These are phyloP conservation scores for Pyricularia sp. DNA, from an alignment of 2,329 filamentous ascomycete genomes.

Conservation along the genomic window DNA sequence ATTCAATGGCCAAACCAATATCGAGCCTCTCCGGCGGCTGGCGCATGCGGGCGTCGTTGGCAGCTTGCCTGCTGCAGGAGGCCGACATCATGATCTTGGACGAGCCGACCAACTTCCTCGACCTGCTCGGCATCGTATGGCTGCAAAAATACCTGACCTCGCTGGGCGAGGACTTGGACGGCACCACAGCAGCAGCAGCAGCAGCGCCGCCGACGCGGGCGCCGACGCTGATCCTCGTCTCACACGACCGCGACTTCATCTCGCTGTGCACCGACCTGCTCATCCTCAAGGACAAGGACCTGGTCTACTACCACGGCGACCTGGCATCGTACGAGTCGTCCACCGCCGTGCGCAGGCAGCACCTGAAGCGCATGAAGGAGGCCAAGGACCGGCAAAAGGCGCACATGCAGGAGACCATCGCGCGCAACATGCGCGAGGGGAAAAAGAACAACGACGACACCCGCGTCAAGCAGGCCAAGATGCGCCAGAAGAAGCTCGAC, in stretches of 20 bases:
- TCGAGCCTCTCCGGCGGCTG: constrained; percentile 67
- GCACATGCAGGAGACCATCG: constrained; percentile 72
- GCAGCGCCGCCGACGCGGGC: not conserved
- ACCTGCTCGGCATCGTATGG: constrained; percentile 78
- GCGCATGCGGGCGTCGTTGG: constrained; percentile 61
- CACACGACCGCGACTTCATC: constrained; percentile 76
- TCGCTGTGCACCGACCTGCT: constrained; percentile 70
- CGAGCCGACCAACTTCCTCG: constrained; percentile 81
- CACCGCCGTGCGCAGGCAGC: constrained; percentile 55
- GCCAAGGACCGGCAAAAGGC: constrained; percentile 73
- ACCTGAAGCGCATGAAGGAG: constrained; percentile 68
- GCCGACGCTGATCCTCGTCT: constrained; percentile 67
- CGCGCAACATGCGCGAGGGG: constrained; percentile 64
- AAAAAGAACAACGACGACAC: constrained; percentile 75
- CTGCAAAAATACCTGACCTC: constrained; percentile 62
- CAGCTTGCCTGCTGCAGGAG: constrained; percentile 58
- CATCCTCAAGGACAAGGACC: constrained; percentile 60
- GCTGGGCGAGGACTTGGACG: constrained; percentile 36
- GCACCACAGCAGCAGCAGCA: not conserved
- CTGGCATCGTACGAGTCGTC: constrained; percentile 63
- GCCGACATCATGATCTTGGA: constrained; percentile 74
- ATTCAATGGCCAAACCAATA: constrained; percentile 42
- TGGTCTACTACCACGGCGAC: constrained; percentile 69
- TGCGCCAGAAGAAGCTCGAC: constrained; percentile 75
- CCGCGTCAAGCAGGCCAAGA: constrained; percentile 77